Percentiles rank a stretch among this genome's conserved stretches.
Evolutionary conservation across 2,329 filamentous ascomycete species (phyloP).

Genomic region (Penicillium sp.): DNA sequence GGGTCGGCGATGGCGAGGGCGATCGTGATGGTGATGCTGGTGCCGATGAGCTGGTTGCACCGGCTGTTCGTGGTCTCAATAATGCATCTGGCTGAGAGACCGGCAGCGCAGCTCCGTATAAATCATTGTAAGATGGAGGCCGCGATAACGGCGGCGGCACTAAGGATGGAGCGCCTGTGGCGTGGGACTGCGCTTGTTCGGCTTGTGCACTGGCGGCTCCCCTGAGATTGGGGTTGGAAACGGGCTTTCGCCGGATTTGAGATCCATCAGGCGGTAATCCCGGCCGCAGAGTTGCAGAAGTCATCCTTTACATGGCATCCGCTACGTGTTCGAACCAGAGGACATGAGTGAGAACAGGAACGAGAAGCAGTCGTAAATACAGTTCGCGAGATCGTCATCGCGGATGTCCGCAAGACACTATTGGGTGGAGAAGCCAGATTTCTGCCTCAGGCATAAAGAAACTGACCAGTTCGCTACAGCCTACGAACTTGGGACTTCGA

Average conservation of each 20-base stretch:
- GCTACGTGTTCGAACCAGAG: neutral
- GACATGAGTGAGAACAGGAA: neutral
- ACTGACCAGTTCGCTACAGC: neutral
- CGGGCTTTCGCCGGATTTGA: constrained; percentile 23
- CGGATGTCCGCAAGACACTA: neutral
- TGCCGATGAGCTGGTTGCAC: constrained; percentile 4
- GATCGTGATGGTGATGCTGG: neutral
- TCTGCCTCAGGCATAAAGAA: neutral
- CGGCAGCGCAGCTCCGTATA: constrained; percentile 15
- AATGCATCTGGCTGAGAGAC: constrained; percentile 1
- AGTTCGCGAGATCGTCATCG: constrained; percentile 3
- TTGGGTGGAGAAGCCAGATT: neutral
- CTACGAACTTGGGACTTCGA: too few relatives aligned
- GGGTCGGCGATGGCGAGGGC: constrained; percentile 1
- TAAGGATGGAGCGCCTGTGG: constrained; percentile 14
- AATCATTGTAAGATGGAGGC: constrained; percentile 24
- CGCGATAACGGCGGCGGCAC: constrained; percentile 9
- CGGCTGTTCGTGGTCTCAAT: constrained; percentile 19
- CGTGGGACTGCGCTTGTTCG: constrained; percentile 7
- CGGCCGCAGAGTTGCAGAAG: constrained; percentile 14
- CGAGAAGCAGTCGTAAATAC: neutral
- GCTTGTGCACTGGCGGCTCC: constrained; percentile 17
- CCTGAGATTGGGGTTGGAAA: constrained; percentile 27
- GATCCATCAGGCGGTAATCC: constrained; percentile 14
- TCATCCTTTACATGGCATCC: constrained; percentile 15